Conservation (phyloP, 2,329 filamentous ascomycete genomes). For the Bisporella sp. region DNA sequence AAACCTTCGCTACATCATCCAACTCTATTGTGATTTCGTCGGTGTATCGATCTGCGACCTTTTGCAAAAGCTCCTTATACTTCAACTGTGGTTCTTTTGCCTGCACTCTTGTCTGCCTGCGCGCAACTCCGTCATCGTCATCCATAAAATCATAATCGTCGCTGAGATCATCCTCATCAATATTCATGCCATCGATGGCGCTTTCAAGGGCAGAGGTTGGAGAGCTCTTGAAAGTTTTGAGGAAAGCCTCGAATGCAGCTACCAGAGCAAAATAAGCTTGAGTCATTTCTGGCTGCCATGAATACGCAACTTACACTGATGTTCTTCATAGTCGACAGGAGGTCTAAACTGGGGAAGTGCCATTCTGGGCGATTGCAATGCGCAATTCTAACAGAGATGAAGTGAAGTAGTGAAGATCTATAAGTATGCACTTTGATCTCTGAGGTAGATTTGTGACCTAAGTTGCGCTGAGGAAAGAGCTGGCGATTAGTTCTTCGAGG, state of each 20-base stretch:
- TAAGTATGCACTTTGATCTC: too few species aligned
- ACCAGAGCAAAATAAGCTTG: constrained; percentile 1
- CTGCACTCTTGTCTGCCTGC: constrained; percentile 38
- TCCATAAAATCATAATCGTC: constrained; percentile 95
- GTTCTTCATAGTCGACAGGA: constrained; percentile 80
- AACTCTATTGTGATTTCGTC: constrained; percentile 81
- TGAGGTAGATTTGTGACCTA: background rate
- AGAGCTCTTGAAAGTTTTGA: constrained; percentile 79
- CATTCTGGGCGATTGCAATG: constrained; percentile 46
- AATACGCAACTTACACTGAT: constrained; percentile 58
- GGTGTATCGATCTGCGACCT: constrained; percentile 72
- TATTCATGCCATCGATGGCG: constrained; percentile 75
- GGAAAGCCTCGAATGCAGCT: constrained; percentile 83
- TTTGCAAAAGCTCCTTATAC: constrained; percentile 82
- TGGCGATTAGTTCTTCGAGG: too few species aligned
- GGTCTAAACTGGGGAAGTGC: constrained; percentile 74
- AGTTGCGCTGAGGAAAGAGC: background rate
- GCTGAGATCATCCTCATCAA: constrained; percentile 79
- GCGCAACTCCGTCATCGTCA: constrained; percentile 49
- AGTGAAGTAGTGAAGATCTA: background rate
- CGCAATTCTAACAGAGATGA: background rate
- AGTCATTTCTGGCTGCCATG: constrained; percentile 10
- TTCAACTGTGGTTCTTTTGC: constrained; percentile 62
- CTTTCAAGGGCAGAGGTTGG: constrained; percentile 67
- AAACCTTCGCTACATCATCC: constrained; percentile 73